phyloP scores from a whole-genome alignment of 192 early-diverging fungal genomes.

The Gigaspora rosea region DNA sequence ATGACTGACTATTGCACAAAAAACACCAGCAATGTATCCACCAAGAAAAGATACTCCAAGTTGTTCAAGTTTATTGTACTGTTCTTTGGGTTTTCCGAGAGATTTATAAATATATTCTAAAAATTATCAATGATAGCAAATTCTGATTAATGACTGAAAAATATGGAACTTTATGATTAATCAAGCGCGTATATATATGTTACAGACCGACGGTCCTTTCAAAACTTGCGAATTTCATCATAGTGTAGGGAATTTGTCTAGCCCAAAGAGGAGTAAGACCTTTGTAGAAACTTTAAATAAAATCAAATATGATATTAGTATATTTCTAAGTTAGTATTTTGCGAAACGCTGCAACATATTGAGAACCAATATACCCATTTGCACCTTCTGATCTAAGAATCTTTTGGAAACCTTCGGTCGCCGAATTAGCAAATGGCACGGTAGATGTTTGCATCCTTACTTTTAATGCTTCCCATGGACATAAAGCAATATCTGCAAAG shows the following conservation, averaged over 20 bases:
- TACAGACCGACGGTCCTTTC: conserved; percentile 61
- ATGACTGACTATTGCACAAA: conserved; percentile 88
- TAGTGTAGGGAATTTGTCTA: conserved; percentile 83
- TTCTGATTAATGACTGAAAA: not conserved
- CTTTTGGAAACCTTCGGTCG: conserved; percentile 64
- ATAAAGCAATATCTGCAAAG: conserved; percentile 79
- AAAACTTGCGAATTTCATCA: conserved; percentile 85
- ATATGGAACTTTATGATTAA: not conserved
- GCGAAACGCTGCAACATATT: no score
- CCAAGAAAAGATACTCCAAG: conserved; percentile 79
- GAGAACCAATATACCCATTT: conserved; percentile 46
- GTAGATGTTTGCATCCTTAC: conserved; percentile 84
- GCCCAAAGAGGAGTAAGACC: conserved; percentile 76
- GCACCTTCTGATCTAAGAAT: conserved; percentile 61
- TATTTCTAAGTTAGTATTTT: no score
- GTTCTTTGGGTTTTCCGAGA: conserved; percentile 65
- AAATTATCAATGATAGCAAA: not conserved
- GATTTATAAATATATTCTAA: conserved; percentile 63
- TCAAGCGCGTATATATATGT: not conserved
- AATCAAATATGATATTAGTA: not conserved
- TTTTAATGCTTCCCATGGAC: conserved; percentile 86
- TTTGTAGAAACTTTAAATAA: conserved; percentile 53
- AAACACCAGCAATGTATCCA: conserved; percentile 87
- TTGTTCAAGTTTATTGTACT: conserved; percentile 73
- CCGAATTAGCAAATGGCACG: conserved; percentile 71